These are phyloP conservation scores for Neocallimastix lanati DNA, from an alignment of 192 early-diverging fungal species.

Conservation along the genomic window DNA sequence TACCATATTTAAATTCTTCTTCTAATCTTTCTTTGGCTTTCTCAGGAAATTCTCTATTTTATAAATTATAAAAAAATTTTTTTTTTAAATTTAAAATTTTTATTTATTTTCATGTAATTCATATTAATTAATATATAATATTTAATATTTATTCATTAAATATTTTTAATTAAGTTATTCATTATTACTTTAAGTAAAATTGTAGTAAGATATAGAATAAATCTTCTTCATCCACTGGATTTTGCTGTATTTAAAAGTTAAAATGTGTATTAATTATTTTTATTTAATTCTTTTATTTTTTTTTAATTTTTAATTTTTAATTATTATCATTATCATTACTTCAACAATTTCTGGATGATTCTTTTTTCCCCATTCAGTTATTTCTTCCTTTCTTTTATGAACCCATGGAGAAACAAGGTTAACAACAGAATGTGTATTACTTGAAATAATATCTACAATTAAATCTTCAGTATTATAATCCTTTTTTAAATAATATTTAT, in stretches of 20 bases:
- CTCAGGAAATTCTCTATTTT: neutral
- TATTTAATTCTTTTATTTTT: neutral
- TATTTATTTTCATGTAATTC: no score
- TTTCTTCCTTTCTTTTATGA: neutral
- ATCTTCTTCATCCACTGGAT: neutral
- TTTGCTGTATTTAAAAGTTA: no score
- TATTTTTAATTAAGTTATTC: no score
- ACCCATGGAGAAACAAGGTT: slow-evolving; percentile 2
- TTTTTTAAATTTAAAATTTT: no score
- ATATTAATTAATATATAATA: no score
- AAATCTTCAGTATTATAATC: neutral
- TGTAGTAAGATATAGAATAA: slow-evolving; percentile 1
- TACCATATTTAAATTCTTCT: neutral
- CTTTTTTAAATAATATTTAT: neutral
- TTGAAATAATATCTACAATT: slow-evolving; percentile 3
- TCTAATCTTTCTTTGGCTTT: neutral
- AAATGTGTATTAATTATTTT: no score
- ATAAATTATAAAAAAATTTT: no score
- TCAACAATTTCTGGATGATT: slow-evolving; percentile 1
- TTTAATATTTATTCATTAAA: no score
- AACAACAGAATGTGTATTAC: slow-evolving; percentile 3
- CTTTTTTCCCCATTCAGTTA: neutral
- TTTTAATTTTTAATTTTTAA: neutral
- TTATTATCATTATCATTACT: neutral
- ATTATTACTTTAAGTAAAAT: slow-evolving; percentile 1